Base-by-base conservation (phyloP, 78 protist species). In the Anaeramoeba flamelloides region DNA sequence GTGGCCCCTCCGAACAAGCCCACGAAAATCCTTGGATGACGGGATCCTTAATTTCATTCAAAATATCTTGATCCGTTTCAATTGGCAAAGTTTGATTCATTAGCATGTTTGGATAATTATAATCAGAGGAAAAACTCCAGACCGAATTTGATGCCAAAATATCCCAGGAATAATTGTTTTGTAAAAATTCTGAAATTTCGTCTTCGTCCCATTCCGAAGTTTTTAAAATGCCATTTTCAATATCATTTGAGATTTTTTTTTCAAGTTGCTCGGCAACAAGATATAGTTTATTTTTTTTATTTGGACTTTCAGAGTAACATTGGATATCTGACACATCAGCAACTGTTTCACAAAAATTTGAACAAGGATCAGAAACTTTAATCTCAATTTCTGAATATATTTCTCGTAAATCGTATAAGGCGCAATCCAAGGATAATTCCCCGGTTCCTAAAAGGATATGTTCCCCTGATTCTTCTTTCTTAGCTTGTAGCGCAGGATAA, bases 391-490 rank as follows among this genome's bases (percentile, higher is more conserved):
- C 85, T 31, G 85, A 65, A 84, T 82, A 82, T 53, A 41, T 40
- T n/a, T 86, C 32, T 1, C 99, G 79, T 37, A 97, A 85, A 77
- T 96, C 98, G 83, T 93, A 96, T 86, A 97, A 40, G 39, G 87
- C 90, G 77, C 95, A 91, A 81, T 97, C 98, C 31, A 97, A 40
- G 88, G 91, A 91, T 36, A 97, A 84, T 87, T 97, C 99, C 30
- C 99, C 99, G 0, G 99, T 92, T 32, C 99, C 99, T 1, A 90
- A 1, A 36, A 97, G 64, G 3, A 90, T 77, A 81, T 94, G 98
- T 90, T 95, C 98, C 32, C 99, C 99, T 0, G 91, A 83, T 85
- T 97, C 99, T 53, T 95, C 98, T 22, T 90, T 96, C 76, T 87
- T 80, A 53, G 96, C 89, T 3, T 31, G 0, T 17, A 85, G 78